Conservation (phyloP, 1,139 yeast genomes). For the Blastobotrys proliferans region DNA sequence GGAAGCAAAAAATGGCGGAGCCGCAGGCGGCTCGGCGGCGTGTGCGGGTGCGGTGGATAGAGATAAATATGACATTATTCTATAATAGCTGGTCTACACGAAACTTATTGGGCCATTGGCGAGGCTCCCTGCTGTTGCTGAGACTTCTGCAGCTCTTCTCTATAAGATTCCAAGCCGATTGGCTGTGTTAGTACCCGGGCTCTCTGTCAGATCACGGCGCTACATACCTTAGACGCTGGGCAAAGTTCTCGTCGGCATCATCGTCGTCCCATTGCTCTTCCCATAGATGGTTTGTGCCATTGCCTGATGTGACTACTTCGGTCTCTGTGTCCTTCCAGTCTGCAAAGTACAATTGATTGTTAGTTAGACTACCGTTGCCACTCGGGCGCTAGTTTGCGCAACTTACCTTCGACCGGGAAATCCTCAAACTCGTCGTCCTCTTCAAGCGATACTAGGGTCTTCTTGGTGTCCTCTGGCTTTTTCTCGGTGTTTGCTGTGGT, state of each 20-base stretch:
- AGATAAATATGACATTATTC: no score
- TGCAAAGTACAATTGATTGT: no score
- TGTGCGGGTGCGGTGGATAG: no score
- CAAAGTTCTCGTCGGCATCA: conserved; percentile 77
- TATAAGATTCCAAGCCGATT: conserved; percentile 6
- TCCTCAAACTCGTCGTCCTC: conserved; percentile 96
- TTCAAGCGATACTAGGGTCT: conserved; percentile 56
- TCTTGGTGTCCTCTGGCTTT: conserved; percentile 16
- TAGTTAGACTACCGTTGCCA: no score
- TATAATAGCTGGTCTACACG: no score
- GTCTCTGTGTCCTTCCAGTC: conserved; percentile 53
- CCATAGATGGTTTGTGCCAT: conserved; percentile 56
- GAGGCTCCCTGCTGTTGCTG: conserved; percentile 10
- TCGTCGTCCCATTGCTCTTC: conserved; percentile 96
- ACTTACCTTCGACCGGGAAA: conserved; percentile 78
- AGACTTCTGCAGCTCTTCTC: conserved; percentile 28
- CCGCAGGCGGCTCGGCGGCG: no score
- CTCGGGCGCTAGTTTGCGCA: no score
- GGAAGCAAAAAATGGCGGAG: no score
- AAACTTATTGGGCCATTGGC: conserved; percentile 15
- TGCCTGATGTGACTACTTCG: conserved; percentile 35
- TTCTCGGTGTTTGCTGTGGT: conserved; percentile 8
- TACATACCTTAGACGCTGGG: conserved; percentile 57
- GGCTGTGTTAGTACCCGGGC: neutral
- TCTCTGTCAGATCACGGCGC: neutral